Evolutionary conservation across 2,329 filamentous ascomycete genomes (phyloP), one percentile per base, ranked within the genome.

Genomic region (Coniochaeta pulveracea): DNA sequence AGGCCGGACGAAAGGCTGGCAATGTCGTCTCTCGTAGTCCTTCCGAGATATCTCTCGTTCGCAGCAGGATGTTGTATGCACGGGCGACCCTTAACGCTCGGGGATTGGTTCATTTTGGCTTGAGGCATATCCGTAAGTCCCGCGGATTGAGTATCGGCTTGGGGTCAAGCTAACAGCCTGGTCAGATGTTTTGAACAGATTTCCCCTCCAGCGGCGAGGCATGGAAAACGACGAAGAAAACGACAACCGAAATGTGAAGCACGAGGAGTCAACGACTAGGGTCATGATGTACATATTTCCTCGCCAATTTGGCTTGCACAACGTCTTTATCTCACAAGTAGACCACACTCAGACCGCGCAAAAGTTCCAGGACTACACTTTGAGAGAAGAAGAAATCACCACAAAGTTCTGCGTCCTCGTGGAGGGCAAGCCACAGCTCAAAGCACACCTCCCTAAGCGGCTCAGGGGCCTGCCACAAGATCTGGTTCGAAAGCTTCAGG

Each of bases 281-380:
- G 57, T 93, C 14, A 74, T 94, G 71, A 91, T 89, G 64, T 89
- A 96, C 54, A 77, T 98, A 2, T 98, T 98, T 45, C 91, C 91
- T 19, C 70, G 80, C 9, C 88, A 96, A 48, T 96, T 94, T 48
- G 74, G 75, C 10, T 61, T 98, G 4, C 85, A 93, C 49, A 98
- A 96, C 54, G 85, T 81, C n/a, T 95, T 96, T 50, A 85, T 77
- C 0, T 83, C 77, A 5, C 58, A 62, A 4, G 66, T 80, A 11
- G 70, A 91, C 50, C 51, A 50, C 15, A 68, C 58, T 31, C 72
- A 83, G 46, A 89, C 80, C 0, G 63, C 73, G 0, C 80, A 89
- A 45, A 71, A 70, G 17, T 78, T 89, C 47, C 83, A 85, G 47
- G 86, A 94, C 52, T 93, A 94, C 50, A 88, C 81, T 0, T 53